Conservation (phyloP, 2,329 filamentous ascomycete genomes). For the Stagonosporopsis cucurbitacearum region DNA sequence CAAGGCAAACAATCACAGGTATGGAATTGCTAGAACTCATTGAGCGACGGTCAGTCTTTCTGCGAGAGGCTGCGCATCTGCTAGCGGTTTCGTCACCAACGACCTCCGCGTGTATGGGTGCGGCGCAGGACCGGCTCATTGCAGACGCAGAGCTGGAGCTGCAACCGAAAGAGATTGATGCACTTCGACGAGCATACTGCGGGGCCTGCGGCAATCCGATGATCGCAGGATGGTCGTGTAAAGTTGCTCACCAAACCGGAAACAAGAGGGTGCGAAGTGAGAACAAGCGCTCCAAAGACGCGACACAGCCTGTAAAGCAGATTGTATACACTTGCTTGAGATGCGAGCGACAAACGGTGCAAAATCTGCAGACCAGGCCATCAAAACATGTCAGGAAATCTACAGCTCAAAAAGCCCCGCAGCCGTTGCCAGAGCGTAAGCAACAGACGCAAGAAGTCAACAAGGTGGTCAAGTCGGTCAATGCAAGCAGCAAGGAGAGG, state of each 20-base stretch:
- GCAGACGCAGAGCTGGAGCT: slow-evolving; percentile 37
- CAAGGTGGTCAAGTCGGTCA: slow-evolving; percentile 47
- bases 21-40: slow-evolving; percentile 30
- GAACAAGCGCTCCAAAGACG: slow-evolving; percentile 9
- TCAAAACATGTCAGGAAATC: slow-evolving; percentile 28
- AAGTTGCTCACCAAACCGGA: slow-evolving; percentile 21
- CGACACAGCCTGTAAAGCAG: slow-evolving; percentile 23
- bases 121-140: slow-evolving; percentile 36
- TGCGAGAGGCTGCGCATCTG: slow-evolving; percentile 44
- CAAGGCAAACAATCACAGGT: slow-evolving; percentile 11
- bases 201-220: slow-evolving; percentile 48
- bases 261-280: background rate
- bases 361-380: slow-evolving; percentile 27
- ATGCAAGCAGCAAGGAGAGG: slow-evolving; percentile 60
- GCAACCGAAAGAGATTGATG: slow-evolving; percentile 38
- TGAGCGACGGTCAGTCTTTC: slow-evolving; percentile 37
- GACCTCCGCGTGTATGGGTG: slow-evolving; percentile 41
- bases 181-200: slow-evolving; percentile 43
- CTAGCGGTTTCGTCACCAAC: slow-evolving; percentile 43
- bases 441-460: slow-evolving; percentile 18
- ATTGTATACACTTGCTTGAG: slow-evolving; percentile 39
- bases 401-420: slow-evolving; percentile 3
- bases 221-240: slow-evolving; percentile 48
- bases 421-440: slow-evolving; percentile 2
- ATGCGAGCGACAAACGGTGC: slow-evolving; percentile 43